Base-by-base conservation (phyloP, 2,329 filamentous ascomycete genomes). In the Xylariaceae sp. region DNA sequence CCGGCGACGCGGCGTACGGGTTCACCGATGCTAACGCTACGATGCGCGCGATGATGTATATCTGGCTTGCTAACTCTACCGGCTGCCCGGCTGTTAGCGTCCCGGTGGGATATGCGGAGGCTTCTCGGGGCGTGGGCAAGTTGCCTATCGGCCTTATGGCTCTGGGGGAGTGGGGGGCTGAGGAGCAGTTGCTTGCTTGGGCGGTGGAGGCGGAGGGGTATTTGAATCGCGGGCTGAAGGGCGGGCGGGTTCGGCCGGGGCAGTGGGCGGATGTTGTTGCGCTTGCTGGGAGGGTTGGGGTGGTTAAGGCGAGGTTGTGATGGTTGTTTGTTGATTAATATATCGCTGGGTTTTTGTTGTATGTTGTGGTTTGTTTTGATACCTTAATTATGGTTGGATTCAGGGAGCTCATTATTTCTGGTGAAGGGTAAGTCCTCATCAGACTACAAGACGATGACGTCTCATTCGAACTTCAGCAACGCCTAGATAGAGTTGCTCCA, bases 31-130 rank as follows among this genome's bases (percentile, higher is more conserved):
- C 79, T 0, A 90, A 94, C 67, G 76, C 73, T 56, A 85, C 83
- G 15, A 74, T 95, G n/a, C 76, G 80, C 22, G 88, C 82, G 66
- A 95, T 96, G 89, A 83, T 86, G 69, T 96, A 89, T 71, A 84
- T 88, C 15, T 95, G 88, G 80, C 71, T 95, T 34, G 87, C 91
- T 6, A 96, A 96, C 70, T 85, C 90, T 62, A 83, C 79, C 0
- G 92, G 92, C 0, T 85, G 85, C 46, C 92, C 92, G 0, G 84
- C 88, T 1, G 80, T 95, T 12, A 84, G 77, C 43, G 84, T 83
- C 34, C 90, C 92, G 0, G 84, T 88, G 10, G 91, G 89, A 0
- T 95, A 91, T 71, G 79, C 76, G 3, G 73, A 81, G 22, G n/a
- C n/a, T n/a, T 76, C 80, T 0, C 71, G 72, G 5, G 73, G 79